These are phyloP conservation scores for Ampelocalamus luodianensis DNA, from an alignment of 176 grass and related monocot species.

Conservation along the genomic window DNA sequence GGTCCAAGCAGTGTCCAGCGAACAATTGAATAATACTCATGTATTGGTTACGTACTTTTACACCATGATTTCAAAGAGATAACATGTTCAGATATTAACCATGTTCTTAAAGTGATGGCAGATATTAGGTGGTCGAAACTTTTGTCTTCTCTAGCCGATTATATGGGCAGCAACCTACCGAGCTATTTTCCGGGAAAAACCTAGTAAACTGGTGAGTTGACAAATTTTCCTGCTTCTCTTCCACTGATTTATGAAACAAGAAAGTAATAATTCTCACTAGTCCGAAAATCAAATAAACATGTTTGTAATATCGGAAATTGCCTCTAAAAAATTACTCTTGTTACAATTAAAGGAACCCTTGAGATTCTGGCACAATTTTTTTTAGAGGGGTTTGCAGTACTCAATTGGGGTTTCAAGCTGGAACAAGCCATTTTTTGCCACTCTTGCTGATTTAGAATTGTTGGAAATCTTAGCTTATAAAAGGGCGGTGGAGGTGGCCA, in stretches of 20 bases:
- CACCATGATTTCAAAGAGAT: neutral
- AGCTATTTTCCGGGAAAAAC: neutral
- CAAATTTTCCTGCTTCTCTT: neutral
- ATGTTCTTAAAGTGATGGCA: neutral
- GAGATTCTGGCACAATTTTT: neutral
- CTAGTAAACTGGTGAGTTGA: neutral
- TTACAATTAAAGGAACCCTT: neutral
- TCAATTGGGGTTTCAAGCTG: neutral
- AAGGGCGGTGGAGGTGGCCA: too few relatives aligned
- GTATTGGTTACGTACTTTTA: slow-evolving; percentile 17
- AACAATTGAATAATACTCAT: neutral
- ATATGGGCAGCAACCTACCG: neutral
- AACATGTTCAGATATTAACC: neutral
- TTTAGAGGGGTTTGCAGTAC: neutral
- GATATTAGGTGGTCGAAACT: slow-evolving; percentile 1
- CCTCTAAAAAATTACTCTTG: neutral
- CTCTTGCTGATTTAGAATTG: too few relatives aligned
- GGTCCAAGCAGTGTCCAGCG: slow-evolving; percentile 18
- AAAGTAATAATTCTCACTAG: neutral
- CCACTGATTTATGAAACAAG: neutral
- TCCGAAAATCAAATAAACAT: neutral
- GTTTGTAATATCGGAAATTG: neutral
- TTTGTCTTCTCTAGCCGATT: neutral
- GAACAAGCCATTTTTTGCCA: too few relatives aligned
- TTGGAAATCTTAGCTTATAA: too few relatives aligned